Percentiles rank a stretch among this genome's conserved stretches.
phyloP scores from a whole-genome alignment of 345 rosid species.

The Eucalyptus curtisii region DNA sequence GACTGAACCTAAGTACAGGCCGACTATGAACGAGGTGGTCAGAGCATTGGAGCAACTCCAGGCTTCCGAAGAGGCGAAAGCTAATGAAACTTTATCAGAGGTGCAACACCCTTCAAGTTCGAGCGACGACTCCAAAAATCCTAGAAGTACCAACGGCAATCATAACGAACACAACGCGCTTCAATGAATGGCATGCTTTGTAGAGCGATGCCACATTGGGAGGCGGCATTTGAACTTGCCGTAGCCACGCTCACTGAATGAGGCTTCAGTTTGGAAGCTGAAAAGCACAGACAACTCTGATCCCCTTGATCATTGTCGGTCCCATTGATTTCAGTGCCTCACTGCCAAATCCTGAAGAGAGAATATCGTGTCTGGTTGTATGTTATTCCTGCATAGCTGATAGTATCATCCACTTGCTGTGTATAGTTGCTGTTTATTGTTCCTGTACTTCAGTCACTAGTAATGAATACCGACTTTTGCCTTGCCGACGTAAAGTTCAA shows the following conservation, averaged over 20 bases:
- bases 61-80: constrained; percentile 6
- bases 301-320: background rate
- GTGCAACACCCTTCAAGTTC: background rate
- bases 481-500: background rate
- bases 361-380: background rate
- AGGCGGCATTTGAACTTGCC: background rate
- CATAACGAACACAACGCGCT: background rate
- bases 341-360: background rate
- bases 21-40: constrained; percentile 66
- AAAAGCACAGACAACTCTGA: background rate
- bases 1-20: constrained; percentile 57
- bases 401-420: background rate
- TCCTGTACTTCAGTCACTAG: background rate
- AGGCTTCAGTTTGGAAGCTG: background rate
- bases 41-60: constrained; percentile 48
- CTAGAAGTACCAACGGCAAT: background rate
- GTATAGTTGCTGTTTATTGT: background rate
- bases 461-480: background rate
- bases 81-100: background rate
- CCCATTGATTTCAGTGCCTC: background rate
- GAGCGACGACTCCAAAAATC: background rate
- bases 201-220: background rate
- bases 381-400: background rate
- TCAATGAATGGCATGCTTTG: background rate
- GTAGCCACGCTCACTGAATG: background rate